Conservation (phyloP, 768 basidiomycete species). For the Scleroderma citrinum region DNA sequence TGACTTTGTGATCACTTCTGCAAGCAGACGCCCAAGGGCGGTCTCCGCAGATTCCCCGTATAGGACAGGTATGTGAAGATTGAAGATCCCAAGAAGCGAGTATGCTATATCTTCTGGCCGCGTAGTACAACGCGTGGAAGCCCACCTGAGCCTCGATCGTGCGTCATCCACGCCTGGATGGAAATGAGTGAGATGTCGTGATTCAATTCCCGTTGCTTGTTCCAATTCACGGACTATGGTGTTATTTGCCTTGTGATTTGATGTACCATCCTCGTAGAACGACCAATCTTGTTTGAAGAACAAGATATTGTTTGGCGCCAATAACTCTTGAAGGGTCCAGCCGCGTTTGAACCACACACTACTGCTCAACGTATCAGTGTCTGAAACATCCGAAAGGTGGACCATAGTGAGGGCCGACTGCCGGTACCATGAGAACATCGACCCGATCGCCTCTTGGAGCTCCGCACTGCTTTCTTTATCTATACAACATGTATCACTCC, state of each 20-base stretch:
- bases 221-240: not conserved
- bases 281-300: not conserved
- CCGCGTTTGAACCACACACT: not conserved
- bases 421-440: constrained; percentile 1
- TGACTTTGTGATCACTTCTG: constrained; percentile 2
- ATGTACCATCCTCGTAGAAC: not conserved
- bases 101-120: not conserved
- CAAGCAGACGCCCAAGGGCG: constrained; percentile 4
- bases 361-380: not conserved
- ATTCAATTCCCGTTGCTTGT: not conserved
- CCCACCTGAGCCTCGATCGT: not conserved
- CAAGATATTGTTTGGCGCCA: not conserved
- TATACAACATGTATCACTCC: constrained; percentile 2
- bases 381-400: not conserved
- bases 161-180: not conserved
- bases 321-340: not conserved
- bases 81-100: constrained; percentile 2
- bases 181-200: not conserved
- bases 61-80: constrained; percentile 18
- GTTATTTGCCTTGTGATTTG: not conserved
- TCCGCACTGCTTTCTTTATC: not conserved
- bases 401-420: not conserved
- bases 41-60: constrained; percentile 3
- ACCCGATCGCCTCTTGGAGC: not conserved
- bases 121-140: not conserved